phyloP scores from a whole-genome alignment of 2,329 filamentous ascomycete species.

The Pezicula radicicola region DNA sequence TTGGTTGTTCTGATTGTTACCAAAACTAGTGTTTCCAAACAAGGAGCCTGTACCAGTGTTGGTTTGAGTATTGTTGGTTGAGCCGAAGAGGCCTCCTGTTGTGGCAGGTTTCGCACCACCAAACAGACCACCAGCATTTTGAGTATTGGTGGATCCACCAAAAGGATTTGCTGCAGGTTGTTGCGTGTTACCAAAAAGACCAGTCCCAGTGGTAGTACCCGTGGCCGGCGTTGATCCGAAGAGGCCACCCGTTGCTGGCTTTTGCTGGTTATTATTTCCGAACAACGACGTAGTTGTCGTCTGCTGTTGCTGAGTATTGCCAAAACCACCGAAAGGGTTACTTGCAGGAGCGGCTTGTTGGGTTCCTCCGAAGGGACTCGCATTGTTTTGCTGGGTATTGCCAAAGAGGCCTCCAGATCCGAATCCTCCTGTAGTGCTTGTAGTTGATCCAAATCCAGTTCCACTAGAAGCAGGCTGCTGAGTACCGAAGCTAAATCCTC shows the following conservation, averaged over 20 bases:
- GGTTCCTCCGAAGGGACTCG: conserved; percentile 35
- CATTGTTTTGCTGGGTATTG: conserved; percentile 23
- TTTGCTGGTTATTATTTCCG: conserved; percentile 35
- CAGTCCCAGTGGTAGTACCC: conserved; percentile 27
- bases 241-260: conserved; percentile 24
- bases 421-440: conserved; percentile 19
- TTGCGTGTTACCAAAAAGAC: conserved; percentile 35
- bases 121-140: conserved; percentile 36
- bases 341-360: conserved; percentile 35
- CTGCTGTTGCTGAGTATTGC: conserved; percentile 35
- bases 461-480: conserved; percentile 14
- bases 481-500: conserved; percentile 24
- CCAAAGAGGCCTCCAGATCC: conserved; percentile 35
- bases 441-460: conserved; percentile 22
- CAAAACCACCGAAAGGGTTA: conserved; percentile 38
- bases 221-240: conserved; percentile 22
- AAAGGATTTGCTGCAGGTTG: conserved; percentile 36
- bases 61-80: conserved; percentile 28
- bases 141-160: conserved; percentile 26
- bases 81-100: conserved; percentile 39
- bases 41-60: conserved; percentile 43
- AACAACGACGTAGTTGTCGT: conserved; percentile 31
- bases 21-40: conserved; percentile 28
- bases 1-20: conserved; percentile 30
- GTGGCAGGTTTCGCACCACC: conserved; percentile 35